Conservation (phyloP, 176 grass and related monocot genomes). For the Raddia distichophylla region DNA sequence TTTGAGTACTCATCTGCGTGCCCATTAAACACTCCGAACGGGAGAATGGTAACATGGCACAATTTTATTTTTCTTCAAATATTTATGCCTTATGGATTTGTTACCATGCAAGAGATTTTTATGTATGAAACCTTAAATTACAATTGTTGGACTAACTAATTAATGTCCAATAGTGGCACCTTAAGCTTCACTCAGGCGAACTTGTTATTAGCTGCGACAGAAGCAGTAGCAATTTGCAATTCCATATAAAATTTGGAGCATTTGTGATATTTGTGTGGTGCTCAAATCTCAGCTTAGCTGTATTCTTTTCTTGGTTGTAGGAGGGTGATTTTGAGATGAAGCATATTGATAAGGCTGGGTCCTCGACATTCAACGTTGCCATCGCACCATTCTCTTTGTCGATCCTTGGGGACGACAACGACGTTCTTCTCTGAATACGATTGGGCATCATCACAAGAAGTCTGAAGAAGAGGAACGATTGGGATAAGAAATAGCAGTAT, state of each 20-base stretch:
- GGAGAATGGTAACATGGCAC: conserved; percentile 62
- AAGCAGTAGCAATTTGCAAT: not conserved
- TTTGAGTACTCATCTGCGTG: conserved; percentile 84
- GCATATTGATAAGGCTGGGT: conserved; percentile 63
- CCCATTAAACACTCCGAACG: conserved; percentile 74
- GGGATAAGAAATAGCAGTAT: not conserved
- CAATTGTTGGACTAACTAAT: not conserved
- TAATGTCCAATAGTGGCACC: not conserved
- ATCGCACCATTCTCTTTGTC: conserved; percentile 77
- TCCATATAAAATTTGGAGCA: not conserved
- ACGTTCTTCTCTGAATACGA: conserved; percentile 33
- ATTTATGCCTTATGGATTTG: not conserved
- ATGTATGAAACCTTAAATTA: not conserved
- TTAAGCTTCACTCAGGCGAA: not conserved
- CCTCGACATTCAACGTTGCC: conserved; percentile 64
- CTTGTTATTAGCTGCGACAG: not conserved
- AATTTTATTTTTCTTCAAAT: not conserved
- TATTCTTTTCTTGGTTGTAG: conserved; percentile 41
- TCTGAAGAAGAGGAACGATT: not conserved
- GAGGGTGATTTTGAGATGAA: conserved; percentile 93
- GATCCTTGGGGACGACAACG: conserved; percentile 65
- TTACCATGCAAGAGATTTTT: not conserved
- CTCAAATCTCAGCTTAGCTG: not conserved
- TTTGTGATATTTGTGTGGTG: not conserved
- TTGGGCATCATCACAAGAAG: not conserved